A percentile compares a stretch with the other conserved stretches of the same genome.
These are phyloP conservation scores for Stachybotrys elegans DNA, from an alignment of 2,329 filamentous ascomycete species.

Conservation along the genomic window DNA sequence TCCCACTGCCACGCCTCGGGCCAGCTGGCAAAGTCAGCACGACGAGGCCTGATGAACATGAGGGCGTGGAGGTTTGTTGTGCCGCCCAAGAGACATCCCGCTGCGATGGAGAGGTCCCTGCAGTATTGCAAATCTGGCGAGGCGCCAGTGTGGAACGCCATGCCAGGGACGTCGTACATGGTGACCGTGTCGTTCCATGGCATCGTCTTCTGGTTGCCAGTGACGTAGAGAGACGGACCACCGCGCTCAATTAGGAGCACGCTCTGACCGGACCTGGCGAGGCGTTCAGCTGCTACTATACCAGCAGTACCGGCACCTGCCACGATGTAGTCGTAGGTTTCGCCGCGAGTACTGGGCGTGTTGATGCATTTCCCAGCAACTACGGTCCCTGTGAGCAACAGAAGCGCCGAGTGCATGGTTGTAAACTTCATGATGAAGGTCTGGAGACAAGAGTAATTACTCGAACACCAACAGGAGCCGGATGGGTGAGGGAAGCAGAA, in stretches of 20 bases:
- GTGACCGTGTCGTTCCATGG: constrained; percentile 59
- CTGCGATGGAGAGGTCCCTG: constrained; percentile 12
- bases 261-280: constrained; percentile 58
- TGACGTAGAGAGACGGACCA: constrained; percentile 55
- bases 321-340: constrained; percentile 17
- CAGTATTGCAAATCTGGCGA: constrained; percentile 28
- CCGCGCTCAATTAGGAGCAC: constrained; percentile 59
- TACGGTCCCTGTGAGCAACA: too few species aligned
- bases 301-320: constrained; percentile 17
- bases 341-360: too few species aligned
- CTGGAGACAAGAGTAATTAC: too few species aligned
- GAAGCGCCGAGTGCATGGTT: too few species aligned
- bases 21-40: constrained; percentile 65
- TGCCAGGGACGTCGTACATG: constrained; percentile 64
- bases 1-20: constrained; percentile 62
- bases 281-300: constrained; percentile 24
- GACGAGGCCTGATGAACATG: constrained; percentile 60
- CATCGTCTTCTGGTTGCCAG: constrained; percentile 56
- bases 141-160: constrained; percentile 65
- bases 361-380: too few species aligned
- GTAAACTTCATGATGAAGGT: too few species aligned
- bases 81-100: constrained; percentile 63
- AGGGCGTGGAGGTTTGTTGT: constrained; percentile 61
- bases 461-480: too few species aligned
- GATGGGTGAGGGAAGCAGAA: too few species aligned